Conservation (phyloP, 345 rosid genomes). For the Limnanthes douglasii region DNA sequence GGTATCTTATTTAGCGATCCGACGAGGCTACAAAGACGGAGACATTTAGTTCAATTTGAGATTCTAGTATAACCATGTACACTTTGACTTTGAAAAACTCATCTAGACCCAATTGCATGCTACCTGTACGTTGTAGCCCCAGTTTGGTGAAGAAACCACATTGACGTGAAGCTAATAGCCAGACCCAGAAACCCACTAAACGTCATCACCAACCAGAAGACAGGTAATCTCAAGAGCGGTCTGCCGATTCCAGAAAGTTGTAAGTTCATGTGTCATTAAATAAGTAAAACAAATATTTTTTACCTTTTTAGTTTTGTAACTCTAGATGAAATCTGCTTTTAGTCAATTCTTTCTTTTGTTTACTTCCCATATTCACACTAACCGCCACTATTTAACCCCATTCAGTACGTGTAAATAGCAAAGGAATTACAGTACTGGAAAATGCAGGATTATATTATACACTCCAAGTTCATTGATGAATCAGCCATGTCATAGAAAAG, state of each 20-base stretch:
- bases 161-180: constrained; percentile 94
- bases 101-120: too few relatives aligned
- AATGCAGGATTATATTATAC: constrained; percentile 1
- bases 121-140: constrained; percentile 98
- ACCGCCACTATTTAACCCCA: neutral
- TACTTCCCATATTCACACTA: too few relatives aligned
- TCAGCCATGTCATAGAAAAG: neutral
- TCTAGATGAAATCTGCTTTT: too few relatives aligned
- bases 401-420: neutral
- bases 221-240: constrained; percentile 68
- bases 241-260: constrained; percentile 37
- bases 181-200: constrained; percentile 89
- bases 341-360: too few relatives aligned
- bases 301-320: too few relatives aligned
- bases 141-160: constrained; percentile 99
- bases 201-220: constrained; percentile 83
- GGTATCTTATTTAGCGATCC: constrained; percentile 97
- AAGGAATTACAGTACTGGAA: neutral
- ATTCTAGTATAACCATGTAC: too few relatives aligned
- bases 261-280: too few relatives aligned
- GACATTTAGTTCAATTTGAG: too few relatives aligned
- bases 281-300: too few relatives aligned
- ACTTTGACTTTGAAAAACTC: too few relatives aligned
- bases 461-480: neutral
- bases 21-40: constrained; percentile 55